phyloP scores from a whole-genome alignment of 129 eudicot species.

The Lactuca sativa region DNA sequence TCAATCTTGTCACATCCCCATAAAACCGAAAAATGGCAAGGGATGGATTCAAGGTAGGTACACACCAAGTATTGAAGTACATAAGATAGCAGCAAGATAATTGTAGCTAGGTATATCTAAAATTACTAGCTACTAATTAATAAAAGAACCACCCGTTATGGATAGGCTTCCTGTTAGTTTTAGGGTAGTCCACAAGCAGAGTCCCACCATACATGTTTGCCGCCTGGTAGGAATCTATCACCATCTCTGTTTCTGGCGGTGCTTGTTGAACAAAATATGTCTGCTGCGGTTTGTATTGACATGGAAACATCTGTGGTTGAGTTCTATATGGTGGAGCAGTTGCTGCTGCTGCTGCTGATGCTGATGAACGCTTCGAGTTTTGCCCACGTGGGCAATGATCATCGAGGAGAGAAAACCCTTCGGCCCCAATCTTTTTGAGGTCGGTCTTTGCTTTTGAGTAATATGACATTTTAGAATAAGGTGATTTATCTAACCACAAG shows the following conservation, averaged over 20 bases:
- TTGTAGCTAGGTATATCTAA: background rate
- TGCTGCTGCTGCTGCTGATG: background rate
- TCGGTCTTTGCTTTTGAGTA: conserved; percentile 14
- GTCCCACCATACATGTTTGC: conserved; percentile 38
- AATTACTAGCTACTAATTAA: background rate
- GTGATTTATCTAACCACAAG: background rate
- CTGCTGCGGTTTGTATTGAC: conserved; percentile 26
- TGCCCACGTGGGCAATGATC: conserved; percentile 2
- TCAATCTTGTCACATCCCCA: conserved; percentile 30
- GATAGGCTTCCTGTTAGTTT: conserved; percentile 7
- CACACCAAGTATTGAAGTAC: conserved; percentile 7
- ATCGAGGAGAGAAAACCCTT: conserved; percentile 38
- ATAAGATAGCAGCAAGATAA: background rate
- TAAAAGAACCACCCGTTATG: conserved; percentile 19
- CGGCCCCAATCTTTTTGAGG: conserved; percentile 25
- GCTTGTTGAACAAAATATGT: conserved; percentile 28
- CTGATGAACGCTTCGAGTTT: conserved; percentile 11
- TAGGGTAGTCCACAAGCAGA: conserved; percentile 34
- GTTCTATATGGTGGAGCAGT: conserved; percentile 10
- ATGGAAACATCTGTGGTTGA: conserved; percentile 21
- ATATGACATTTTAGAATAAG: conserved; percentile 22
- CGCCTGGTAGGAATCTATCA: conserved; percentile 37
- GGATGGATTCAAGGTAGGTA: conserved; percentile 17
- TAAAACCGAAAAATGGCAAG: conserved; percentile 22
- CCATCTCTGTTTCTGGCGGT: conserved; percentile 15